A percentile compares a stretch with the other conserved stretches of the same genome.
Evolutionary conservation across 371 early-diverging fungal species (phyloP).

Genomic region (Rhizopus stolonifer): DNA sequence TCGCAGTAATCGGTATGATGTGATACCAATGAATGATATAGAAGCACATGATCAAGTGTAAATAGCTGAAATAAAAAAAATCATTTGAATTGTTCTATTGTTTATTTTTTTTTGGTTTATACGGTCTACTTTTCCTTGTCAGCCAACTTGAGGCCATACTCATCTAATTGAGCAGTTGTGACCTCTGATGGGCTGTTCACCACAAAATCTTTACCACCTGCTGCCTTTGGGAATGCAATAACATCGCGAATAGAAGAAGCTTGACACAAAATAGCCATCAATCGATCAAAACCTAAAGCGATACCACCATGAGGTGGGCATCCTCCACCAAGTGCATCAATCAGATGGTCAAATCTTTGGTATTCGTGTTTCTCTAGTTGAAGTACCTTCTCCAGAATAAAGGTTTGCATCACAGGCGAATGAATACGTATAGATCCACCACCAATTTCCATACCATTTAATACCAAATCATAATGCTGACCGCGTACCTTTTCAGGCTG

Average conservation of each 20-base stretch:
- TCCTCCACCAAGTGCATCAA: constrained; percentile 79
- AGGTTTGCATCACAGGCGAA: constrained; percentile 72
- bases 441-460: constrained; percentile 91
- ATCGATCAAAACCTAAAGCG: constrained; percentile 84
- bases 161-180: constrained; percentile 59
- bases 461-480: constrained; percentile 87
- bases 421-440: constrained; percentile 93
- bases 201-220: constrained; percentile 80
- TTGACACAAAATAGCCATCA: constrained; percentile 77
- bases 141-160: constrained; percentile 61
- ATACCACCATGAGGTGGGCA: constrained; percentile 94
- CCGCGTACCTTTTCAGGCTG: constrained; percentile 74
- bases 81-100: neutral
- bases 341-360: constrained; percentile 75
- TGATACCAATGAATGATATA: constrained; percentile 38
- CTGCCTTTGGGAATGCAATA: constrained; percentile 91
- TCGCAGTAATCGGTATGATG: constrained; percentile 34
- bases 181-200: constrained; percentile 77
- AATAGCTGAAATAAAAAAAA: neutral
- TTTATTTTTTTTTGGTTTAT: neutral
- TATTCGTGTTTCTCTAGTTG: constrained; percentile 54
- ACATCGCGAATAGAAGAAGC: constrained; percentile 84
- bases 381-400: constrained; percentile 72
- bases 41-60: constrained; percentile 5
- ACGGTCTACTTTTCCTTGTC: neutral